Base-by-base conservation (phyloP, 257 asterid genomes). In the Salvia splendens region DNA sequence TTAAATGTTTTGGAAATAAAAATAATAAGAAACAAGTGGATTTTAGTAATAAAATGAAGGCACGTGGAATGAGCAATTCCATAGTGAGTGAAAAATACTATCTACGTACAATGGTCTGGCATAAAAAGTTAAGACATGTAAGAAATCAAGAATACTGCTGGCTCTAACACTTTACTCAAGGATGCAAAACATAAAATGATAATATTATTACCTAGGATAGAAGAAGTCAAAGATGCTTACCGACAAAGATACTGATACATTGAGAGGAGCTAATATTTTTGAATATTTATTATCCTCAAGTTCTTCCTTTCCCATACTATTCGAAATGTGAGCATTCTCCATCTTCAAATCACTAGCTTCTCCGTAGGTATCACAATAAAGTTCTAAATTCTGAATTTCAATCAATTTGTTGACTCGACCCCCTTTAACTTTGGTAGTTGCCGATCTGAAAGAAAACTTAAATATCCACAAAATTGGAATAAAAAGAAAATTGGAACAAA, bases 351-450 rank as follows among this genome's bases (percentile, higher is more conserved):
- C 83, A 73, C 62, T 61, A 76, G 72, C 60, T 69, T 78, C 79
- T 78, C 65, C 77, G 60, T 67, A 66, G 51, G 87, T 74, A 73
- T 76, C 76, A 78, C 89, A 85, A 69, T 88, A 89, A 67, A 88
- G 84, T 80, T 86, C 95, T 79, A 93, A 79, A 75, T 85, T 80
- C 73, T 78, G 85, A 71, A 93, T 85, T 83, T 93, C 96, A 75
- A 87, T 74, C 70, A 82, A 79, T 80, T 90, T 93, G 84, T 84
- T 88, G 67, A 90, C 98, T 75, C 83, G 97, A 65, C 95, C 87
- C 69, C 88, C 95, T 82, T 87, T 83, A 75, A 73, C 65, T 78
- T 87, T 93, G 53, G 91, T 76, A 69, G 77, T 43, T 55, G 81
- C 76, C 68, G 89, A 82, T 70, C 96, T 84, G 80, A 61, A 79